Conservation (phyloP, 192 early-diverging fungal genomes). For the Podila epicladia region DNA sequence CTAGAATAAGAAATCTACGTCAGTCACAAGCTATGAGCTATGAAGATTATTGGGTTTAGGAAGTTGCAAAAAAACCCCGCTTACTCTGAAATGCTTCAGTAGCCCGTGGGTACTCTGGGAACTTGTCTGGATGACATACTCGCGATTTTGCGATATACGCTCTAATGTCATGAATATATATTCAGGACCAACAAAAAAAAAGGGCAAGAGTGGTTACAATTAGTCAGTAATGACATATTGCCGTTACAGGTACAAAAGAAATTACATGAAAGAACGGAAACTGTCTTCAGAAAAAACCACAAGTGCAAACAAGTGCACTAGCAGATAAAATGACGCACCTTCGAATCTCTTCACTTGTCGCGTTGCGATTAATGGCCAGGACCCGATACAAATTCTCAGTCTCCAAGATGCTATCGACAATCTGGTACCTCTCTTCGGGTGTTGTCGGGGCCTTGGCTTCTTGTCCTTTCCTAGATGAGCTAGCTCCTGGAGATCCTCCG, state of each 20-base stretch:
- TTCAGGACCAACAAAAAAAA: neutral
- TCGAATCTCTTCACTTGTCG: conserved; percentile 58
- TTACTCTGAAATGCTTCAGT: conserved; percentile 68
- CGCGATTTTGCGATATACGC: conserved; percentile 58
- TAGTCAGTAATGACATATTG: neutral
- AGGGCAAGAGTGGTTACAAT: neutral
- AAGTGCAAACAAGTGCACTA: neutral
- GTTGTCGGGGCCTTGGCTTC: conserved; percentile 22
- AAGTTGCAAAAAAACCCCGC: neutral
- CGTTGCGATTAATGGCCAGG: conserved; percentile 53
- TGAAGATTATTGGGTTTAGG: neutral
- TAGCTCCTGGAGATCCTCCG: neutral
- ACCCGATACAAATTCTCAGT: conserved; percentile 61
- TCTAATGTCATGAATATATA: conserved; percentile 2
- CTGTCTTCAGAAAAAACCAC: neutral
- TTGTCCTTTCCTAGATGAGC: neutral
- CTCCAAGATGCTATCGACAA: conserved; percentile 61
- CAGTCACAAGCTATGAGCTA: too few species aligned
- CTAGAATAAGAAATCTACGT: conserved; percentile 21
- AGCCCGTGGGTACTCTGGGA: conserved; percentile 64
- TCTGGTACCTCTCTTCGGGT: conserved; percentile 44
- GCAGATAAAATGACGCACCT: conserved; percentile 14
- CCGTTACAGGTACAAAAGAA: neutral
- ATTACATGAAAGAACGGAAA: neutral
- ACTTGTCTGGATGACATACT: conserved; percentile 68